Conservation (phyloP, 768 basidiomycete species). For the Pleurotus giganteus region DNA sequence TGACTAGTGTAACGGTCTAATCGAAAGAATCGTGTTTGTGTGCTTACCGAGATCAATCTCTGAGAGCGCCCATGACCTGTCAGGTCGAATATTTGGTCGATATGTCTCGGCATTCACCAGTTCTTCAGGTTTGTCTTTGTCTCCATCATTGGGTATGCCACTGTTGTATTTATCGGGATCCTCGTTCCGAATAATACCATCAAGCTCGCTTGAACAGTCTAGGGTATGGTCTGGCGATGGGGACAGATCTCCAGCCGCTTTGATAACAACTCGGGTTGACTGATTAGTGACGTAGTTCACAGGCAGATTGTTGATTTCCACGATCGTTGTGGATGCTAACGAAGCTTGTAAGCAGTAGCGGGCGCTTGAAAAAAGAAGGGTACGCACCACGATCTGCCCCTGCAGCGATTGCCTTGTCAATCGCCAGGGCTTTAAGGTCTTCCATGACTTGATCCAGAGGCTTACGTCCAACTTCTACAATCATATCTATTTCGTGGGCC, state of each 20-base stretch:
- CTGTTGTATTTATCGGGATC: conserved; percentile 15
- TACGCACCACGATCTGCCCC: conserved; percentile 43
- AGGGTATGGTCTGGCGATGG: conserved; percentile 8
- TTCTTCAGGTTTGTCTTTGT: conserved; percentile 11
- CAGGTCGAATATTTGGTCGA: conserved; percentile 29
- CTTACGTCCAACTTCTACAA: conserved; percentile 1
- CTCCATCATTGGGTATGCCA: conserved; percentile 16
- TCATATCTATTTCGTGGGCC: conserved; percentile 39
- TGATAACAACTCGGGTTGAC: conserved; percentile 53
- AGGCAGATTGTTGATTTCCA: conserved; percentile 41
- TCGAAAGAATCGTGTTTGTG: neutral
- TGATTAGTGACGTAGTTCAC: conserved; percentile 47
- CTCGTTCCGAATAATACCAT: conserved; percentile 8
- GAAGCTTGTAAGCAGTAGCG: no score
- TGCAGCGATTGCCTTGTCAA: conserved; percentile 40
- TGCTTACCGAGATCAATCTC: conserved; percentile 40
- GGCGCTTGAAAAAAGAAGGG: neutral
- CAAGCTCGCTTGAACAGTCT: conserved; percentile 10
- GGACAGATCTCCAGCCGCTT: conserved; percentile 54
- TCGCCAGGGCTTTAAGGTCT: conserved; percentile 35
- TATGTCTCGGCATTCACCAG: conserved; percentile 30
- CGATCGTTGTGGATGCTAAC: conserved; percentile 30
- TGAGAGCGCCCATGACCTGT: conserved; percentile 41
- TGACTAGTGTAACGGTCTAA: neutral
- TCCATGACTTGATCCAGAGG: conserved; percentile 24